phyloP scores from a whole-genome alignment of 352 stramenopile genomes.

The Phytopythium helicoides region DNA sequence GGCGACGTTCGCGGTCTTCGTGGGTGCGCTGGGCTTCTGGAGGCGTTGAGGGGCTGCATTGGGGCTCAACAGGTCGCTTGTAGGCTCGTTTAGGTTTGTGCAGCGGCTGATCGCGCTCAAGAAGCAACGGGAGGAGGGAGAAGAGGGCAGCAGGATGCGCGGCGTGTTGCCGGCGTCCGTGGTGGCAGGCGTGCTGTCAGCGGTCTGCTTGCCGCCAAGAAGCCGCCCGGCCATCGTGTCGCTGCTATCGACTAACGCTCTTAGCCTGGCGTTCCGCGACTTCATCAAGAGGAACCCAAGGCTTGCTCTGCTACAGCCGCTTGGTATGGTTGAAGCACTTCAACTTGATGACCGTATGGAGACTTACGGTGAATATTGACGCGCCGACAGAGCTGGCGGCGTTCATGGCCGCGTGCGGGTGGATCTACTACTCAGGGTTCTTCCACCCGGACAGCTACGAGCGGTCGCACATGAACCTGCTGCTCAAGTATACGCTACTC shows the following conservation, averaged over 20 bases:
- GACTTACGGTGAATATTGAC: no score
- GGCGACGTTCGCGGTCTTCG: conserved; percentile 50
- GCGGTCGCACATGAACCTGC: conserved; percentile 46
- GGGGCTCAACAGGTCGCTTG: background rate
- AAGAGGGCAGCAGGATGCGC: background rate
- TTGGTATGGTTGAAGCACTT: conserved; percentile 11
- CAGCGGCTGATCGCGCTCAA: conserved; percentile 3
- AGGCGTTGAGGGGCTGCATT: background rate
- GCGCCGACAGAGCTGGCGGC: conserved; percentile 32
- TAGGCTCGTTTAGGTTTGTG: conserved; percentile 8
- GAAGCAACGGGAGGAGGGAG: conserved; percentile 2
- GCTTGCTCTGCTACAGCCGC: conserved; percentile 22
- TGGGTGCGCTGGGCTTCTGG: conserved; percentile 37
- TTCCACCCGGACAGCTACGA: conserved; percentile 64
- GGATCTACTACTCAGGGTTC: conserved; percentile 61
- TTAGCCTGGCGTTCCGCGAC: conserved; percentile 30
- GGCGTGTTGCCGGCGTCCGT: conserved; percentile 20
- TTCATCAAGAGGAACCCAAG: conserved; percentile 28
- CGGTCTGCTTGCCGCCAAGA: conserved; percentile 28
- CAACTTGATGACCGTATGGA: no score
- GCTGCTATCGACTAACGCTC: conserved; percentile 47
- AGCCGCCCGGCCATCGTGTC: conserved; percentile 49
- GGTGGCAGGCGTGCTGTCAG: conserved; percentile 26
- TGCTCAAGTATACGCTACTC: conserved; percentile 61
- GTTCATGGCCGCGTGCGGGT: conserved; percentile 51